These are phyloP conservation scores for Euphrasia confusa DNA, from an alignment of 257 asterid genomes.

Conservation along the genomic window DNA sequence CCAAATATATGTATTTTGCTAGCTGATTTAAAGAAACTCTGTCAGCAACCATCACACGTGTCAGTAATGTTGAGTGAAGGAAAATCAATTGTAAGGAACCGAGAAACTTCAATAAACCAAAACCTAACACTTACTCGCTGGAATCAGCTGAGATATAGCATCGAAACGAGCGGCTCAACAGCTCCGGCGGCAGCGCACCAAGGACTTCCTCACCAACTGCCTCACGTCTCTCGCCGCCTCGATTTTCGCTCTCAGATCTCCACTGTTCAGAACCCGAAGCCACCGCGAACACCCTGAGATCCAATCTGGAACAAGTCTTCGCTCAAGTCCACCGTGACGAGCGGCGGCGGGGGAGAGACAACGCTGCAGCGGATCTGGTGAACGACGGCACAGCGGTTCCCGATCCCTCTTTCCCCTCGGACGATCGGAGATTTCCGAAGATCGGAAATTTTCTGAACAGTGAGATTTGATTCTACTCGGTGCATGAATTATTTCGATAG, in stretches of 20 bases:
- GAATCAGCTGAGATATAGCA: neutral
- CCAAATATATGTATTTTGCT: neutral
- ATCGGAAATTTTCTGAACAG: conserved; percentile 23
- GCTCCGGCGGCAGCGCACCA: too few species aligned
- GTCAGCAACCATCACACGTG: conserved; percentile 5
- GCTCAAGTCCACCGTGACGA: too few species aligned
- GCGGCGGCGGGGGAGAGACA: too few species aligned
- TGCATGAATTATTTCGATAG: conserved; percentile 28
- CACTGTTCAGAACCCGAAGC: too few species aligned
- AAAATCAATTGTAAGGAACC: too few species aligned
- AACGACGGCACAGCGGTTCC: conserved; percentile 4
- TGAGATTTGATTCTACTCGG: conserved; percentile 31
- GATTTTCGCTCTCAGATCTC: too few species aligned
- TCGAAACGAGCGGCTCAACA: too few species aligned
- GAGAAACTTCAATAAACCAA: neutral
- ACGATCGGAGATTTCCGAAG: conserved; percentile 15
- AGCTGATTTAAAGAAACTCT: conserved; percentile 16
- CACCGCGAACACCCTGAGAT: too few species aligned
- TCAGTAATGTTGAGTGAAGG: neutral
- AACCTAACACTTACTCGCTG: neutral
- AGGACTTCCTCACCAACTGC: too few species aligned
- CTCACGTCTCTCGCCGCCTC: too few species aligned
- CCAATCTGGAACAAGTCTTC: too few species aligned
- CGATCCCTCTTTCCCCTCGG: conserved; percentile 6
- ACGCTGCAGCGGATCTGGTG: too few species aligned